These are phyloP conservation scores for Spinacia oleracea DNA, from an alignment of 179 eudicot genomes.

Conservation along the genomic window DNA sequence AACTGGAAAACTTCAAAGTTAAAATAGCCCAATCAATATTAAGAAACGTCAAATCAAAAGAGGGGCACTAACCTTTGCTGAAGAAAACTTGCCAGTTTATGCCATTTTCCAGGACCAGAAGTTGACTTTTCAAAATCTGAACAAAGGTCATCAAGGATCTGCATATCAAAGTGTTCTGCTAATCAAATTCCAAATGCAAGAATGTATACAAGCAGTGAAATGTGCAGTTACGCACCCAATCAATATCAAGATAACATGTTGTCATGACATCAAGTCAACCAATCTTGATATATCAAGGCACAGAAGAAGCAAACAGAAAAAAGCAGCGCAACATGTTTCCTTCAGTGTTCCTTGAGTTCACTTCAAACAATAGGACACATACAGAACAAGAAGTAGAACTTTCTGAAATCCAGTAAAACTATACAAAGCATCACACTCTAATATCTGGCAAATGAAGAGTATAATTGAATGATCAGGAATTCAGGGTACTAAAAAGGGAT, in stretches of 20 bases:
- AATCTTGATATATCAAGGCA: neutral
- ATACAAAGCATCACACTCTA: neutral
- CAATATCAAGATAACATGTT: neutral
- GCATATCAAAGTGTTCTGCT: slow-evolving; percentile 8
- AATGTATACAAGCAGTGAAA: neutral
- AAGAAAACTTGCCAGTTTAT: slow-evolving; percentile 59
- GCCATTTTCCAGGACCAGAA: slow-evolving; percentile 95
- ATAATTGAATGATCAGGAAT: neutral
- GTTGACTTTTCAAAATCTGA: slow-evolving; percentile 69
- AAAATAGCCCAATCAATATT: neutral
- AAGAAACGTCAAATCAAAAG: neutral
- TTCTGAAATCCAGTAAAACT: neutral
- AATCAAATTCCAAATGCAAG: neutral
- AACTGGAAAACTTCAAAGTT: slow-evolving; percentile 38
- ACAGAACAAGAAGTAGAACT: neutral
- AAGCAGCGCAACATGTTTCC: neutral
- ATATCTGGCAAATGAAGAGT: neutral
- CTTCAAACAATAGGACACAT: neutral
- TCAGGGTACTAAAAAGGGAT: neutral
- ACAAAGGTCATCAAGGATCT: slow-evolving; percentile 78
- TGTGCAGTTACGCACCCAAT: neutral
- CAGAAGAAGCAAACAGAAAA: neutral
- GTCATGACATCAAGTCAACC: neutral
- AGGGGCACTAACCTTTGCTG: slow-evolving; percentile 66
- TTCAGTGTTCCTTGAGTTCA: neutral